Evolutionary conservation across 208 protist species (phyloP), one percentile per base, ranked within the genome.

Genomic region (Acanthamoeba castellanii): DNA sequence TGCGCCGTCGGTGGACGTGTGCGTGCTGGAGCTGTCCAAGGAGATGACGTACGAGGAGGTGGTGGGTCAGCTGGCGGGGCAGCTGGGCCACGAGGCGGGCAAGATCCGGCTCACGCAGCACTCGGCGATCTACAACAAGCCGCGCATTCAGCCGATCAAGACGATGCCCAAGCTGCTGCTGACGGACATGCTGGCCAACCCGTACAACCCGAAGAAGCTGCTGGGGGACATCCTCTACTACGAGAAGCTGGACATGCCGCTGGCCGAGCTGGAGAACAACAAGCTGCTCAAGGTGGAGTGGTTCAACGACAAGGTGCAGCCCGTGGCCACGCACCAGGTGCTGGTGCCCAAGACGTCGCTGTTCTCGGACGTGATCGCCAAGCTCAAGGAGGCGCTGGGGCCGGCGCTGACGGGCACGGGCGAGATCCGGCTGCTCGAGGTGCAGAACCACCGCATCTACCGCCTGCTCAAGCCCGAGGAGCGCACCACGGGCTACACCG

Each of bases 211-310:
- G n/a, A 20, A 59, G 14, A 42, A 8, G 13, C 20, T 76, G 42
- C 76, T 42, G 14, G 27, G 70, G 11, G 92, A 94, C 92, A 89
- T 94, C 42, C 70, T 94, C 78, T 94, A 84, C 59, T 94, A 59
- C 61, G 92, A 94, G 76, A 85, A 74, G n/a, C 92, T 94, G 22
- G 76, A 94, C 37, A 64, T 85, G 37, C 3, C 92, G 32, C 13
- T 94, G 16, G 37, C 27, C 18, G 92, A 94, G 55, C 55, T 94
- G 32, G 92, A 94, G 92, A 89, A 59, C 52, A 94, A 94, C 64
- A 85, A 89, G 76, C 68, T 45, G 22, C 42, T 94, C 9, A 88
- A 89, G 92, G 30, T 94, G 22, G 47, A 81, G 13, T 94, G 92
- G 92, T 94, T 52, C 50, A 32, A 57, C 87, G 70, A 32, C 32